These are phyloP conservation scores for Brasilioporus rufonigricans DNA, from an alignment of 768 basidiomycete species.

Conservation along the genomic window DNA sequence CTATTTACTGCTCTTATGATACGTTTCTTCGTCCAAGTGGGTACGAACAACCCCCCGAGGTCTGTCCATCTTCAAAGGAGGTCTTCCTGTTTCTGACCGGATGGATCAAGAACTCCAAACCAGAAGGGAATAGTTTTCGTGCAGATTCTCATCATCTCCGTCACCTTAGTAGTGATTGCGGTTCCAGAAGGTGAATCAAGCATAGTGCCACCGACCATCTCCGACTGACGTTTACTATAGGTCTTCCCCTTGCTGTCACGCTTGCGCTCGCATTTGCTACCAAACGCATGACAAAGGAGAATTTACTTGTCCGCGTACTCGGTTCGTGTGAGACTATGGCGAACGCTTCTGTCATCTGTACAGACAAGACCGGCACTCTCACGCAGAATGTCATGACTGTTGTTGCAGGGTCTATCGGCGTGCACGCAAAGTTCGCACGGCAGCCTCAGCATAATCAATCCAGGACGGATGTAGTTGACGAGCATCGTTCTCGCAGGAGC, in stretches of 20 bases:
- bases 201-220: not conserved
- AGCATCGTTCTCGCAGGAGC: conserved; percentile 32
- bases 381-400: conserved; percentile 96
- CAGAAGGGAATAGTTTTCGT: conserved; percentile 90
- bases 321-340: conserved; percentile 99
- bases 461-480: conserved; percentile 70
- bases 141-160: conserved; percentile 90
- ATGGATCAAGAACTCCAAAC: conserved; percentile 53
- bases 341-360: conserved; percentile 93
- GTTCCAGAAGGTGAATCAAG: conserved; percentile 68
- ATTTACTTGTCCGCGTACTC: conserved; percentile 91
- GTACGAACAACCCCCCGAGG: conserved; percentile 55
- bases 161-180: conserved; percentile 87
- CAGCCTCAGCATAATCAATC: conserved; percentile 66
- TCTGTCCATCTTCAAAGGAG: conserved; percentile 24
- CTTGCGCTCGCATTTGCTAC: conserved; percentile 97
- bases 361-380: conserved; percentile 95
- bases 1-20: conserved; percentile 89
- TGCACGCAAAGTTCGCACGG: conserved; percentile 92
- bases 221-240: conserved; percentile 34
- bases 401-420: conserved; percentile 92
- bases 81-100: conserved; percentile 6
- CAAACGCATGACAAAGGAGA: conserved; percentile 96
- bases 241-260: conserved; percentile 93
- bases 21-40: conserved; percentile 89